A percentile compares a stretch with the other conserved stretches of the same genome.
These are phyloP conservation scores for Sparassis latifolia DNA, from an alignment of 1,284 basidiomycete genomes.

Conservation along the genomic window DNA sequence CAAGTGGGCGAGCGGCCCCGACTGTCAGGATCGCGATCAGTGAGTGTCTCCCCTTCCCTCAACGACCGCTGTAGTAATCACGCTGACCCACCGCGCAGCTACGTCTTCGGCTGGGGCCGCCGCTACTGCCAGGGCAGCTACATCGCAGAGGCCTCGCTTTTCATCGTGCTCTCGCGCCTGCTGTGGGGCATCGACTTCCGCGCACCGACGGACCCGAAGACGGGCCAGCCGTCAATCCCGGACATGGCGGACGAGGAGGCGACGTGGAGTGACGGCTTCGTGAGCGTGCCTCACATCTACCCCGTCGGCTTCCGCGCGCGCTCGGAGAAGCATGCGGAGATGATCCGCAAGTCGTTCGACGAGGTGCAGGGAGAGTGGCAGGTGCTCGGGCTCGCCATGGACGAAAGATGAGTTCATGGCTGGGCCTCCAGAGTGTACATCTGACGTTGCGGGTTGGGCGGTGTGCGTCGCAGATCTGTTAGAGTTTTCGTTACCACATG, in stretches of 20 bases:
- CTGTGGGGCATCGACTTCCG: conserved; percentile 24
- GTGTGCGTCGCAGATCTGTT: too few species aligned
- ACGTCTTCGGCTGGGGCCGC: conserved; percentile 26
- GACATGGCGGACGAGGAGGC: conserved; percentile 21
- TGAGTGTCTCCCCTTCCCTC: background rate
- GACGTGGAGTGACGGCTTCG: conserved; percentile 23
- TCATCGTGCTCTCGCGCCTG: conserved; percentile 23
- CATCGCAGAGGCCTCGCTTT: conserved; percentile 26
- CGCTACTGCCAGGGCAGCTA: conserved; percentile 23
- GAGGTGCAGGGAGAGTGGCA: conserved; percentile 24
- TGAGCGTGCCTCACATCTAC: conserved; percentile 20
- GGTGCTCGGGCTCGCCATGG: conserved; percentile 16
- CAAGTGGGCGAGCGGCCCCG: conserved; percentile 22
- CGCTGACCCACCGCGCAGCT: conserved; percentile 10
- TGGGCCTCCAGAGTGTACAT: background rate
- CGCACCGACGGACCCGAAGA: conserved; percentile 17
- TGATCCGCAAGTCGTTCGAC: conserved; percentile 18
- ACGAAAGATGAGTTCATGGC: conserved; percentile 9
- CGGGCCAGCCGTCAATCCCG: conserved; percentile 18
- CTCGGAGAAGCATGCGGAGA: conserved; percentile 17
- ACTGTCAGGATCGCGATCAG: conserved; percentile 21
- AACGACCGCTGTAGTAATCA: background rate
- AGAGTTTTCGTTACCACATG: too few species aligned
- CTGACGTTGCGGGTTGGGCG: conserved; percentile 1
- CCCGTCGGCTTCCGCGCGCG: conserved; percentile 18